Conservation (phyloP, 768 basidiomycete species). For the Termitomyces sp. region DNA sequence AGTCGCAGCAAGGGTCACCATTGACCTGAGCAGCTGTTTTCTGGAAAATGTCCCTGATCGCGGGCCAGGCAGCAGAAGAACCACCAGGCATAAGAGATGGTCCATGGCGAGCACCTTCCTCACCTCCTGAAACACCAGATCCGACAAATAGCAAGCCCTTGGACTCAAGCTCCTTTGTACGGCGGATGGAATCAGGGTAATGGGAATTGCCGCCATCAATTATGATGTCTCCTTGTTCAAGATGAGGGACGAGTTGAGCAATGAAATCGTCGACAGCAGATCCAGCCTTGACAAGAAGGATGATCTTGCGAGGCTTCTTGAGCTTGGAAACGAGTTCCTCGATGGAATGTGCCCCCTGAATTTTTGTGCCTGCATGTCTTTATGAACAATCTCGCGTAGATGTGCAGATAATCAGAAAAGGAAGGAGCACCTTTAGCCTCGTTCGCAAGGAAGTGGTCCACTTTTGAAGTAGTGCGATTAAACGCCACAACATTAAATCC, state of each 20-base stretch:
- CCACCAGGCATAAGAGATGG: conserved; percentile 99
- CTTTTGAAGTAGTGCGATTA: conserved; percentile 96
- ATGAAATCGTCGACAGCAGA: conserved; percentile 96
- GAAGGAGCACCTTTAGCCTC: conserved; percentile 88
- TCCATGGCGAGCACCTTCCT: conserved; percentile 96
- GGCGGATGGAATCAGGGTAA: conserved; percentile 97
- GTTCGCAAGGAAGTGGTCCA: conserved; percentile 91
- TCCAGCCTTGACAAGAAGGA: conserved; percentile 98
- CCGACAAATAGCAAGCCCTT: conserved; percentile 98
- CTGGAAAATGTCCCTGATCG: conserved; percentile 98
- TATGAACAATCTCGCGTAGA: conserved; percentile 13
- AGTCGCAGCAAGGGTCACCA: conserved; percentile 98
- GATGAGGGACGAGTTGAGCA: conserved; percentile 76
- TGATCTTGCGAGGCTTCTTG: conserved; percentile 93
- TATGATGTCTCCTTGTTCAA: conserved; percentile 96
- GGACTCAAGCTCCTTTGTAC: conserved; percentile 84
- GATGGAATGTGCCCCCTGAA: conserved; percentile 92
- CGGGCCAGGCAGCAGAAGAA: conserved; percentile 88
- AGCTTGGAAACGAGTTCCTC: conserved; percentile 89
- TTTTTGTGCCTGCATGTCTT: conserved; percentile 69
- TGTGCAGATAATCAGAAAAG: conserved; percentile 15
- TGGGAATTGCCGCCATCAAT: conserved; percentile 99
- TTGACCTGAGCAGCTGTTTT: conserved; percentile 92
- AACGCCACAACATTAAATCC: conserved; percentile 96
- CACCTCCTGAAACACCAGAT: conserved; percentile 98